Base-by-base conservation (phyloP, 306 rosid species). In the Gillenia trifoliata region DNA sequence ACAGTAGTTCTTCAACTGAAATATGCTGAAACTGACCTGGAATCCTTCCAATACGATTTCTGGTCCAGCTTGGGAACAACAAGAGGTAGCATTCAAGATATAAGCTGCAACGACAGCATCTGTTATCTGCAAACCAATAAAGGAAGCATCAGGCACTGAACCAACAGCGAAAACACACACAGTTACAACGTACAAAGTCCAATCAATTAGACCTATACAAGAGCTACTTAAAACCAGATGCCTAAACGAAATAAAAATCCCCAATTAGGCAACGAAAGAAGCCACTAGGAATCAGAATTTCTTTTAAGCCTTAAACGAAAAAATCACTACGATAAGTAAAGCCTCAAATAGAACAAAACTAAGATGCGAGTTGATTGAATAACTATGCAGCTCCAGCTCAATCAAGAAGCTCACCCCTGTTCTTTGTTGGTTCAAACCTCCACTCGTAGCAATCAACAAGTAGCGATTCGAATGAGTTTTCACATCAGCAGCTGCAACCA, bases 341-440 rank as follows among this genome's bases (percentile, higher is more conserved):
- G 67, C 41, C 67, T 63, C 3, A 4, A 31, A 63, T 54, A 4
- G 60, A 63, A 63, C 19, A n/a, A 3, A 31, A 31, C 38, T 17
- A 62, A 3, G 63, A 20, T n/a, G 45, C 10, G 15, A n/a, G 12
- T 11, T 43, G 54, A 66, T 40, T 38, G n/a, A 11, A 66, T 15
- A 22, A 11, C 30, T 6, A 23, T 40, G 40, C 25, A 67, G 25
- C 72, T 25, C 38, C 17, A 47, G n/a, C n/a, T 69, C 38, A 59
- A 55, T 52, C 3, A 56, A 29, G 31, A 74, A 78, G 43, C 81
- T 70, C 77, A 93, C 98, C 94, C 98, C 98, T 69, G 96, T 93
- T 88, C 98, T 88, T 80, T 93, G 98, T 75, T 93, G 97, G 86
- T 93, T 93, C 77, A 93, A 77, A 59, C 98, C 98, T 80, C 97